Percentiles rank a stretch among this genome's conserved stretches.
Conservation (phyloP, 306 rosid genomes). For the Pterocarpus macrocarpus region DNA sequence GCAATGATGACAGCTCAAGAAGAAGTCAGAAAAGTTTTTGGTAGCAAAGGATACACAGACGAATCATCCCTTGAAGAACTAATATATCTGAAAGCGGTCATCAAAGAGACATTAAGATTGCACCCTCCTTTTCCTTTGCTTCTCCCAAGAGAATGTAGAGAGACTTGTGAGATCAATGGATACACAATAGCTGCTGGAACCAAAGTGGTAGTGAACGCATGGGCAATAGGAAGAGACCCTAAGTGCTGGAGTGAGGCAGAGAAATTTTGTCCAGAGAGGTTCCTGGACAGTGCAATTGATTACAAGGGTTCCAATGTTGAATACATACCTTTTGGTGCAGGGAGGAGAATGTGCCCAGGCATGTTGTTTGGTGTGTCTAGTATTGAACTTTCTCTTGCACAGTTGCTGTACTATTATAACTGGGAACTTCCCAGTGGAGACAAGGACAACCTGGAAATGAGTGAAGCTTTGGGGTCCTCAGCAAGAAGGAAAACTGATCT, state of each 20-base stretch:
- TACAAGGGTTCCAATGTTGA: conserved; percentile 34
- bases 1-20: conserved; percentile 46
- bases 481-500: conserved; percentile 21
- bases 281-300: conserved; percentile 39
- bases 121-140: conserved; percentile 51
- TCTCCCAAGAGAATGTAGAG: conserved; percentile 47
- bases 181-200: conserved; percentile 25
- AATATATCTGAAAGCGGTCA: conserved; percentile 35
- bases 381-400: conserved; percentile 40
- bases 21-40: conserved; percentile 43
- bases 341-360: conserved; percentile 48
- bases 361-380: conserved; percentile 31
- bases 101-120: conserved; percentile 47
- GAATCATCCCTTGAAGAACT: conserved; percentile 39
- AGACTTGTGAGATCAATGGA: conserved; percentile 46
- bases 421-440: conserved; percentile 47
- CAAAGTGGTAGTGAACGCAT: conserved; percentile 39
- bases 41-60: not conserved
- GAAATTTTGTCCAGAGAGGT: conserved; percentile 44
- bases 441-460: conserved; percentile 38
- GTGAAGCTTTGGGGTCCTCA: conserved; percentile 19
- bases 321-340: conserved; percentile 41
- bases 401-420: conserved; percentile 9
- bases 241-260: conserved; percentile 47
- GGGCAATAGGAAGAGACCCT: conserved; percentile 47